These are phyloP conservation scores for Glaciozyma antarctica DNA, from an alignment of 768 basidiomycete genomes.

Conservation along the genomic window DNA sequence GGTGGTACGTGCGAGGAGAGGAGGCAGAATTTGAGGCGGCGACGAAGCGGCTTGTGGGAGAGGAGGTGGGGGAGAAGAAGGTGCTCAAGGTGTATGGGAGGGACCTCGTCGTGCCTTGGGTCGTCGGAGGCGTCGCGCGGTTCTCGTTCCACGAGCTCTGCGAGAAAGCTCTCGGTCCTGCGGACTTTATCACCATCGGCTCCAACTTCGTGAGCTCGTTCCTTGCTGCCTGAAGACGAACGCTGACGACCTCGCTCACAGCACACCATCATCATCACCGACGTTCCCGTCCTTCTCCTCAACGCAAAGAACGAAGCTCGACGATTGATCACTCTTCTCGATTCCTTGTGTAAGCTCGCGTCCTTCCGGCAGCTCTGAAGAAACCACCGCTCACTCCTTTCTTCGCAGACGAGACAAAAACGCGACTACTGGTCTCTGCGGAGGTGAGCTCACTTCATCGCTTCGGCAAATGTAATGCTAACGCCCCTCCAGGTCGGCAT, in stretches of 20 bases:
- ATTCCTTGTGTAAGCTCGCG: conserved; percentile 49
- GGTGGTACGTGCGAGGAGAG: conserved; percentile 31
- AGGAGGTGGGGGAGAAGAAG: conserved; percentile 11
- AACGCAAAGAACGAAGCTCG: conserved; percentile 53
- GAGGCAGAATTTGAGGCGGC: conserved; percentile 27
- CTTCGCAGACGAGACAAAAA: conserved; percentile 30
- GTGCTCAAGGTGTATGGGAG: conserved; percentile 49
- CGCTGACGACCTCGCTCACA: background rate
- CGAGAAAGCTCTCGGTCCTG: conserved; percentile 48
- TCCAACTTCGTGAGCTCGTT: conserved; percentile 40
- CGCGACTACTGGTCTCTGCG: conserved; percentile 40
- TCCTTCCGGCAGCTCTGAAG: conserved; percentile 34
- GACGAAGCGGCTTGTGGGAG: conserved; percentile 26
- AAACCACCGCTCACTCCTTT: conserved; percentile 6
- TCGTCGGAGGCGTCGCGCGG: conserved; percentile 41
- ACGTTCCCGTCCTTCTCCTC: conserved; percentile 48
- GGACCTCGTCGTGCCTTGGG: conserved; percentile 45
- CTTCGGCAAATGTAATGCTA: no score
- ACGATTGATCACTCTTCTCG: conserved; percentile 54
- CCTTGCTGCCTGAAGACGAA: background rate
- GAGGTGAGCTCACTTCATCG: conserved; percentile 37
- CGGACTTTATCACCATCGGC: conserved; percentile 53
- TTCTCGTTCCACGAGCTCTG: conserved; percentile 51
- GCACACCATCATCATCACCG: conserved; percentile 47
- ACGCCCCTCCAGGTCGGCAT: conserved; percentile 24